These are phyloP conservation scores for Beauveria sp. DNA, from an alignment of 2,329 filamentous ascomycete genomes.

Conservation along the genomic window DNA sequence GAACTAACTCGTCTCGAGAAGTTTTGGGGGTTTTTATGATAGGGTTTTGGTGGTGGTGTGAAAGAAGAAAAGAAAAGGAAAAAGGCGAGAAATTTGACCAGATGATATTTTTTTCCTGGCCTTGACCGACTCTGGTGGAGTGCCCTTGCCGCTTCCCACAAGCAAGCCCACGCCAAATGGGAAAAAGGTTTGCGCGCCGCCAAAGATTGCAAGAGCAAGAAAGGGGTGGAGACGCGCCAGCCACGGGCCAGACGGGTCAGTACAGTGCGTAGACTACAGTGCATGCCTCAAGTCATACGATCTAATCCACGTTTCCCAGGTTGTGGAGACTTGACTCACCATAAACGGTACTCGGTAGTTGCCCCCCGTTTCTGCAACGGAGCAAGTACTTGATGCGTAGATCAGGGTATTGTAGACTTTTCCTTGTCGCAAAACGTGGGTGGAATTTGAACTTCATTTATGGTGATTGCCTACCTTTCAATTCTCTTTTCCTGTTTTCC, in stretches of 20 bases:
- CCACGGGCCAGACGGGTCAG: not conserved
- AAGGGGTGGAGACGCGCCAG: conserved; percentile 13
- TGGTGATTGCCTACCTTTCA: too few relatives aligned
- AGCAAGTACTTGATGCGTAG: not conserved
- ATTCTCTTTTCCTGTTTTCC: too few relatives aligned
- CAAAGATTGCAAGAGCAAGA: not conserved
- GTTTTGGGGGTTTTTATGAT: conserved; percentile 36
- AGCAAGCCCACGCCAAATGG: conserved; percentile 2
- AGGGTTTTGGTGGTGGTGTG: conserved; percentile 41
- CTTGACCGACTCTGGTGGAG: conserved; percentile 17
- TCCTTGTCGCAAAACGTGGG: too few relatives aligned
- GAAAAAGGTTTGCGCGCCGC: conserved; percentile 2
- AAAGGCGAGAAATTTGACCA: conserved; percentile 28
- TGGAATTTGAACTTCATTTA: too few relatives aligned
- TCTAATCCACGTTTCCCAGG: not conserved
- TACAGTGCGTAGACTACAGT: not conserved
- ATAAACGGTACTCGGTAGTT: not conserved
- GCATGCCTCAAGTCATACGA: not conserved
- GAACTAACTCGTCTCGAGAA: conserved; percentile 38
- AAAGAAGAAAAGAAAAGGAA: conserved; percentile 29
- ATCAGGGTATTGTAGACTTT: not conserved
- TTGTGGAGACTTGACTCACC: not conserved
- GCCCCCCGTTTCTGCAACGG: not conserved
- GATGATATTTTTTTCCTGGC: conserved; percentile 25
- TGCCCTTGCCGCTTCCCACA: conserved; percentile 12